Conservation (phyloP, 345 rosid genomes). For the Trapa incisa region DNA sequence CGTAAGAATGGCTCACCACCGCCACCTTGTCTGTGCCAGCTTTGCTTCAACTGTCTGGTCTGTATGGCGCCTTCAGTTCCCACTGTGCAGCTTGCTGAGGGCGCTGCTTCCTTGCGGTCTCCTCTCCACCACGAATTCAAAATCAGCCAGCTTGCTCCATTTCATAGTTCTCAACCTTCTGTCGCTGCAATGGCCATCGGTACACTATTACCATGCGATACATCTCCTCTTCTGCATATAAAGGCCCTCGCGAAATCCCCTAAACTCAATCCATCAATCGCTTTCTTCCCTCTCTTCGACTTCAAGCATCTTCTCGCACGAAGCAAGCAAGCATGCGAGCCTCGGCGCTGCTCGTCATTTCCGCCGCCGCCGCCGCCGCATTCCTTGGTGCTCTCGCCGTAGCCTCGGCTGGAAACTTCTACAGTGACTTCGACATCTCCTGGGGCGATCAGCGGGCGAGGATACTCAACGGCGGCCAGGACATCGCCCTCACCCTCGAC, state of each 20-base stretch:
- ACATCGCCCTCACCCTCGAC: slow-evolving; percentile 25
- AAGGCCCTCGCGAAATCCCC: not conserved
- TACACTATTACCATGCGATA: not conserved
- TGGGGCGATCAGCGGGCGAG: slow-evolving; percentile 29
- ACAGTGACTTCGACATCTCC: slow-evolving; percentile 5
- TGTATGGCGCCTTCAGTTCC: too few relatives aligned
- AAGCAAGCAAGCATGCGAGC: not conserved
- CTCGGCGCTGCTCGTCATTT: not conserved
- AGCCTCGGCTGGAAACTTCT: slow-evolving; percentile 10
- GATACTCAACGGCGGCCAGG: slow-evolving; percentile 29
- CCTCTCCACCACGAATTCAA: not conserved
- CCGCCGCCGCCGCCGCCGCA: too few relatives aligned
- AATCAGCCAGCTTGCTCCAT: not conserved
- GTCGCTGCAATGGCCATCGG: not conserved
- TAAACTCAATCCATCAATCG: not conserved
- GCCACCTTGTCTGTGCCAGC: too few relatives aligned
- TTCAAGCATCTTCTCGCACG: not conserved
- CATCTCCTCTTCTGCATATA: not conserved
- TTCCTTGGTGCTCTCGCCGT: not conserved
- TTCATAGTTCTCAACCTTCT: not conserved
- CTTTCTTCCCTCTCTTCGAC: not conserved
- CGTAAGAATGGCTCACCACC: too few relatives aligned
- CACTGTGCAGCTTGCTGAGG: not conserved
- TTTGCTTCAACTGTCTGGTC: too few relatives aligned
- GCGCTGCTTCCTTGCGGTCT: not conserved